Percentiles rank a stretch among this genome's conserved stretches.
phyloP scores from a whole-genome alignment of 352 stramenopile genomes.

The Phytophthora melonis region DNA sequence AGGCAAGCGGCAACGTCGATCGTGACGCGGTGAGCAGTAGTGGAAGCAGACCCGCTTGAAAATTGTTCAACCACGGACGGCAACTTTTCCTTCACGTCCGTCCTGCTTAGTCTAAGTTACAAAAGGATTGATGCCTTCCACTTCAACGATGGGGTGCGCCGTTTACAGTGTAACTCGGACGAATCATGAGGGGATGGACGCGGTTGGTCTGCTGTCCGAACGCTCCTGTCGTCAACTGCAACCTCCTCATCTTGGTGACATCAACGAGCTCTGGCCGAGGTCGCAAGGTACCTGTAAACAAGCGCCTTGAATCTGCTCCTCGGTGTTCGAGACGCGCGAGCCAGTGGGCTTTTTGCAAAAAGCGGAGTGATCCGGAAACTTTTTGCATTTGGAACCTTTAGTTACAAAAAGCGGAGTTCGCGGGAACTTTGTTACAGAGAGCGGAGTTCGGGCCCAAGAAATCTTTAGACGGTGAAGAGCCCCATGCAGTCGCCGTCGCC shows the following conservation, averaged over 20 bases:
- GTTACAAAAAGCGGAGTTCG: too few relatives aligned
- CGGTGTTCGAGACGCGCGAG: conserved; percentile 24
- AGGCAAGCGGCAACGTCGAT: conserved; percentile 5
- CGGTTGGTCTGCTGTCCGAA: conserved; percentile 15
- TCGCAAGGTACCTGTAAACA: conserved; percentile 7
- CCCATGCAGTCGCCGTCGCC: too few relatives aligned
- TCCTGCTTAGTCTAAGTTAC: not conserved
- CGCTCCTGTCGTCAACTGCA: not conserved
- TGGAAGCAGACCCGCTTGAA: conserved; percentile 8
- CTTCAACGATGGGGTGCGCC: conserved; percentile 30
- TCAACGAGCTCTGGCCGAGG: not conserved
- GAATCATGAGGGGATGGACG: conserved; percentile 14
- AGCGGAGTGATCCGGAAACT: too few relatives aligned
- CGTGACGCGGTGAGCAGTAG: not conserved
- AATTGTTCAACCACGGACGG: not conserved
- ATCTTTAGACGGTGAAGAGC: too few relatives aligned
- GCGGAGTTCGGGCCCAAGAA: too few relatives aligned
- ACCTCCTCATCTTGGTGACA: not conserved
- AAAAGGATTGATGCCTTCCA: not conserved
- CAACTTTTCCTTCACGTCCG: not conserved
- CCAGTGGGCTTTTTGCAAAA: too few relatives aligned
- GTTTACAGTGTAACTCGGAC: conserved; percentile 16
- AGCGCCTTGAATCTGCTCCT: conserved; percentile 11
- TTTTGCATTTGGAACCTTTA: too few relatives aligned
- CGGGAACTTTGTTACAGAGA: too few relatives aligned